A percentile compares a stretch with the other conserved stretches of the same genome.
Evolutionary conservation across 2,329 filamentous ascomycete species (phyloP).

Genomic region (Emydomyces testavorans): DNA sequence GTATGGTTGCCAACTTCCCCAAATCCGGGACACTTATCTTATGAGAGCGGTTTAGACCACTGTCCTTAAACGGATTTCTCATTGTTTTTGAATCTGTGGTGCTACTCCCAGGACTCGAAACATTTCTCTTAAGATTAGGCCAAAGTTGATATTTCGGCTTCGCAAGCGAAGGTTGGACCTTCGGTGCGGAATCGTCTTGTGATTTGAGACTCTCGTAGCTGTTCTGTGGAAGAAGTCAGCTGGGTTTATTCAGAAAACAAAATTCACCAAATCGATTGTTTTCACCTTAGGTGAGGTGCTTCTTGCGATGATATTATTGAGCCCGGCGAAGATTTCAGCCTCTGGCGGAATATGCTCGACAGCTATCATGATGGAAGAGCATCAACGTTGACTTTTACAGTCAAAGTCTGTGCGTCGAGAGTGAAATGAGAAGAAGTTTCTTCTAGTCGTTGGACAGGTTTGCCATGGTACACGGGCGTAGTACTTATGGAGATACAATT

Average conservation of each 20-base stretch:
- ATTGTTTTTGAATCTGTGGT: slow-evolving; percentile 14
- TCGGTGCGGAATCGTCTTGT: slow-evolving; percentile 2
- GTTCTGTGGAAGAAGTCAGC: slow-evolving; percentile 3
- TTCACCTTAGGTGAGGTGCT: slow-evolving; percentile 19
- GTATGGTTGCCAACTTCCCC: slow-evolving; percentile 17
- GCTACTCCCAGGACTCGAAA: slow-evolving; percentile 11
- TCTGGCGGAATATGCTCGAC: slow-evolving; percentile 8
- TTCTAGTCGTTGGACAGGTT: background rate
- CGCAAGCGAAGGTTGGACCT: slow-evolving; percentile 14
- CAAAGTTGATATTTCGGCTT: slow-evolving; percentile 20
- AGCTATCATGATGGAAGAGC: slow-evolving; percentile 5
- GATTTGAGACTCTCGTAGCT: slow-evolving; percentile 9
- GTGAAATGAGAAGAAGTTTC: slow-evolving; percentile 5
- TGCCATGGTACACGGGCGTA: slow-evolving; percentile 1
- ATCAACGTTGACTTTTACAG: background rate
- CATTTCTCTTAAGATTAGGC: slow-evolving; percentile 18
- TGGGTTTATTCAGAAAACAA: background rate
- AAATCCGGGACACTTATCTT: slow-evolving; percentile 19
- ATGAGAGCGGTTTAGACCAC: slow-evolving; percentile 14
- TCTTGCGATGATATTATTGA: slow-evolving; percentile 21
- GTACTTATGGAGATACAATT: slow-evolving; percentile 10
- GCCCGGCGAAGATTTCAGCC: slow-evolving; percentile 17
- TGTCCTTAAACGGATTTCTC: slow-evolving; percentile 14
- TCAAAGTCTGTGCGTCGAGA: background rate
- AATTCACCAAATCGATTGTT: background rate